Evolutionary conservation across 495 filamentous ascomycete genomes (phyloP), one percentile per base, ranked within the genome.

Genomic region (Penicillium roqueforti): DNA sequence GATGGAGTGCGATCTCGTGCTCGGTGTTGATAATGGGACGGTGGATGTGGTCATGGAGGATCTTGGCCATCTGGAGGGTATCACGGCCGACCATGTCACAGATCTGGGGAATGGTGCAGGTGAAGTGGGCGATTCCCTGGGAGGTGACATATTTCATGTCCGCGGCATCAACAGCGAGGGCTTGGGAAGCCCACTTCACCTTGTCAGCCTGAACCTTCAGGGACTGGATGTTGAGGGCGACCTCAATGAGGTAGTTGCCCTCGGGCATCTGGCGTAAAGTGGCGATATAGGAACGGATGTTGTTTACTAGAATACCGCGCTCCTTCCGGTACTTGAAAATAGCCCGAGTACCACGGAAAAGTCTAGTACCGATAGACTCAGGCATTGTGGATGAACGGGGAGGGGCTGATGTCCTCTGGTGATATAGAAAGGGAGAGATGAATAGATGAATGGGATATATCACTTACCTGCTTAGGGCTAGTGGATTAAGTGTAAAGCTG

Each of bases 131-230:
- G 2, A 7, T 1, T 1, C 8, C 8, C 23, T 29, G 25, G 23
- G 34, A 50, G 22, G 14, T 4, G 23, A 40, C 47, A 9, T 40
- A 50, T 2, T 20, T 20, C 47, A 50, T 39, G 23, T n/a, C 25
- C 8, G 39, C 19, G 11, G 47, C 47, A 2, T 50, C 16, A 8
- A 39, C 8, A 25, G 34, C 47, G n/a, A 50, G 20, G 16, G 22
- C 6, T 16, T 28, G n/a, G 23, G 47, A 13, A 9, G 36, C 47
- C 47, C 34, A 39, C n/a, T 50, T 50, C 13, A 50, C 4, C 34
- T 29, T 50, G 47, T 50, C 37, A 9, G 36, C 36, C 39, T 50
- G 47, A 23, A 39, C 29, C 34, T 37, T 25, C 22, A 50, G 47
- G n/a, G 34, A 26, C 14, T 37, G 22, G 23, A 50, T 14, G 23